Percentiles rank a stretch among this genome's conserved stretches.
phyloP scores from a whole-genome alignment of 176 grass and related monocot species.

The Cenchrus fungigraminus region DNA sequence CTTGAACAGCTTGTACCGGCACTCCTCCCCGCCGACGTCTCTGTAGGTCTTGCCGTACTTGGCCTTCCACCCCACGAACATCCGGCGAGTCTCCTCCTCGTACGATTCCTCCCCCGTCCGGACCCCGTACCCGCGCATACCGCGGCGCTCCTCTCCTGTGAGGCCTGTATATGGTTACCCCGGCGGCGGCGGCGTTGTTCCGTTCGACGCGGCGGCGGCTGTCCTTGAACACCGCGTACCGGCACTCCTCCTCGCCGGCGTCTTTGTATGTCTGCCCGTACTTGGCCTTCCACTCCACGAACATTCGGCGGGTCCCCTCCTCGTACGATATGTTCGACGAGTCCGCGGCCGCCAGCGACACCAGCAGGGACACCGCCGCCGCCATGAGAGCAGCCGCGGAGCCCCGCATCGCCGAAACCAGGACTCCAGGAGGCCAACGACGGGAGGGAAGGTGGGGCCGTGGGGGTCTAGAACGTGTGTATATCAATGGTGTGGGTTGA shows the following conservation, averaged over 20 bases:
- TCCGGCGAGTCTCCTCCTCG: conserved; percentile 8
- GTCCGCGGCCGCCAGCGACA: too few species aligned
- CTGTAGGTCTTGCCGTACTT: not conserved
- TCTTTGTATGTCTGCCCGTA: not conserved
- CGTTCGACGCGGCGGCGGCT: not conserved
- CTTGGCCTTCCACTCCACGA: conserved; percentile 18
- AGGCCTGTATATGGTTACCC: not conserved
- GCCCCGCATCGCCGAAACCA: too few species aligned
- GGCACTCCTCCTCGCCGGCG: conserved; percentile 36
- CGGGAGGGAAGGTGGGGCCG: too few species aligned
- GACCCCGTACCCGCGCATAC: not conserved
- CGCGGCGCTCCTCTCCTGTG: not conserved
- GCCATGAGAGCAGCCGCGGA: too few species aligned
- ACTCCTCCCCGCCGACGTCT: not conserved
- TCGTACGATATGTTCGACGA: not conserved
- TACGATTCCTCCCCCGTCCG: not conserved
- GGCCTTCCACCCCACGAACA: conserved; percentile 28
- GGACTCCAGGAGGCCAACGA: too few species aligned
- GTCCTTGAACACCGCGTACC: conserved; percentile 34
- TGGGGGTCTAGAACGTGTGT: too few species aligned
- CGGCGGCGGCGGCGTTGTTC: not conserved
- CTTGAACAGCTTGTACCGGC: not conserved
- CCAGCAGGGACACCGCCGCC: too few species aligned
- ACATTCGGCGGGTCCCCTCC: conserved; percentile 8
- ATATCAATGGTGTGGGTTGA: too few species aligned